A percentile compares a stretch with the other conserved stretches of the same genome.
phyloP scores from a whole-genome alignment of 2,329 filamentous ascomycete genomes.

The Mycosphaerella arachidis region DNA sequence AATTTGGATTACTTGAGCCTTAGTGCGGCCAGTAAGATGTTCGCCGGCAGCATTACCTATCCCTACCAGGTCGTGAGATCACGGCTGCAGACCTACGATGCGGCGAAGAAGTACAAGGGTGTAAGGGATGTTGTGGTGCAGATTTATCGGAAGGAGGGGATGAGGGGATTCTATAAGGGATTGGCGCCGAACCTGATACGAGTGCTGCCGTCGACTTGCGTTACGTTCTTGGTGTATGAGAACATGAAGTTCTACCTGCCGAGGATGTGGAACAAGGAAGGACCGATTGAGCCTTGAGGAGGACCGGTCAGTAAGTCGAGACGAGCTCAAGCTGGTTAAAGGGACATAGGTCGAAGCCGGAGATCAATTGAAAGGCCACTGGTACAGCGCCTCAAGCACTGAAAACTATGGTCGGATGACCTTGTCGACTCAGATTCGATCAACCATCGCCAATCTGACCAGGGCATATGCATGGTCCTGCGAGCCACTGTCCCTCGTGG shows the following conservation, averaged over 20 bases:
- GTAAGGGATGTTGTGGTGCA: conserved; percentile 67
- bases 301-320: neutral
- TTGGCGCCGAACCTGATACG: conserved; percentile 83
- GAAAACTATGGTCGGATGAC: neutral
- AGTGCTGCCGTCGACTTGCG: conserved; percentile 90
- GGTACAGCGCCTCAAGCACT: neutral
- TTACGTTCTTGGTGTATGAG: conserved; percentile 96
- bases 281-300: conserved; percentile 5
- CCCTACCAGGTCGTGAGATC: conserved; percentile 91
- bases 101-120: conserved; percentile 66
- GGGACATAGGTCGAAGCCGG: no score
- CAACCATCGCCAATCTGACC: neutral
- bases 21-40: conserved; percentile 75
- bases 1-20: conserved; percentile 77
- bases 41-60: conserved; percentile 86
- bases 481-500: neutral
- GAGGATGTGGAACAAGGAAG: conserved; percentile 26
- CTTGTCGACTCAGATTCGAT: neutral
- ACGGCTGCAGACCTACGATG: conserved; percentile 83
- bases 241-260: conserved; percentile 74
- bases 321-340: no score
- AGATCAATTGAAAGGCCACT: no score
- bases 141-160: conserved; percentile 75
- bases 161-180: conserved; percentile 85
- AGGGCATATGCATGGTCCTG: neutral